Conservation (phyloP, 2,329 filamentous ascomycete genomes). For the Chrysoporthe austroafricana region DNA sequence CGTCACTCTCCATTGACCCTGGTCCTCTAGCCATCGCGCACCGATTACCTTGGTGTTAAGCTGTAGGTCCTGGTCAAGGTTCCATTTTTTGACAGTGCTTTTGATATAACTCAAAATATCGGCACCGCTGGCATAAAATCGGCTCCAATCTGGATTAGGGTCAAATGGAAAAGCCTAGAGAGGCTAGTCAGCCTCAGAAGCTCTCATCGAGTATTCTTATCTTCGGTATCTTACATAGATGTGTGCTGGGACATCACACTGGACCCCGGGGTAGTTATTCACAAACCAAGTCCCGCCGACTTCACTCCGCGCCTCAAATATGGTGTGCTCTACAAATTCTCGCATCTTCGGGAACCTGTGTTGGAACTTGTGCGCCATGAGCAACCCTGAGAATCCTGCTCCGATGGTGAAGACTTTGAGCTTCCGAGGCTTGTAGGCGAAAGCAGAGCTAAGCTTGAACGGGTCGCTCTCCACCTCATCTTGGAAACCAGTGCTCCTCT, state of each 20-base stretch:
- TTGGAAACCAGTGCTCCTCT: conserved; percentile 7
- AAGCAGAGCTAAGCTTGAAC: conserved; percentile 34
- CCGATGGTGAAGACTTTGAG: conserved; percentile 41
- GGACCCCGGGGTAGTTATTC: conserved; percentile 38
- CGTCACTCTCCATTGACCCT: no score
- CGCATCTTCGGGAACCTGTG: conserved; percentile 39
- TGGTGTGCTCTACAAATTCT: conserved; percentile 35
- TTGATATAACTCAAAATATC: conserved; percentile 68
- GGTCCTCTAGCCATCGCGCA: no score
- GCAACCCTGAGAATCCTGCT: conserved; percentile 39
- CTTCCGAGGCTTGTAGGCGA: conserved; percentile 38
- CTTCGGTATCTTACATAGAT: conserved; percentile 19
- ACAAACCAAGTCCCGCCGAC: conserved; percentile 42
- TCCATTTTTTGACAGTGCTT: conserved; percentile 61
- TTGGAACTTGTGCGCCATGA: conserved; percentile 43
- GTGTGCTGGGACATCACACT: conserved; percentile 23
- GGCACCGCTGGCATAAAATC: conserved; percentile 56
- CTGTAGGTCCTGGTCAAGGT: conserved; percentile 60
- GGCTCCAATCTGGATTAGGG: conserved; percentile 62
- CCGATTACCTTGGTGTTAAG: conserved; percentile 53
- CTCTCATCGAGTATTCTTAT: no score
- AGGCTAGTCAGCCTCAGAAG: conserved; percentile 39
- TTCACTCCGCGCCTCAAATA: conserved; percentile 38
- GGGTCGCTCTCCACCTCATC: conserved; percentile 32
- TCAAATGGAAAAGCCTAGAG: background rate